A percentile compares a stretch with the other conserved stretches of the same genome.
phyloP scores from a whole-genome alignment of 148 eudicot species.

The Diospyros lotus region DNA sequence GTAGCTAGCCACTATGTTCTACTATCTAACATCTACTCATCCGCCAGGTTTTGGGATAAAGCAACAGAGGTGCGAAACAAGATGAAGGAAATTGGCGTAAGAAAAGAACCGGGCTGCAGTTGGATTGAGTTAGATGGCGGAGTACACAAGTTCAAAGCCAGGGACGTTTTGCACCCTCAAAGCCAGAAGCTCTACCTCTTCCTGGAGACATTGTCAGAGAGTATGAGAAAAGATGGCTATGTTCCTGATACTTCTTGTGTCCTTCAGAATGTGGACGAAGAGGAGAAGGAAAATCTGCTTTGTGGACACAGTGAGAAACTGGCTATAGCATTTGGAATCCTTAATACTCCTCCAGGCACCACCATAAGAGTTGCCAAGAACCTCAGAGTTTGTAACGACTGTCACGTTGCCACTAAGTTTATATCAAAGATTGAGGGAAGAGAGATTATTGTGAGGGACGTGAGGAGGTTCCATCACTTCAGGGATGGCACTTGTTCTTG shows the following conservation, averaged over 20 bases:
- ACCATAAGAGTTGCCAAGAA: slow-evolving; percentile 60
- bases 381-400: slow-evolving; percentile 60
- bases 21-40: slow-evolving; percentile 69
- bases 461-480: slow-evolving; percentile 60
- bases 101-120: slow-evolving; percentile 84
- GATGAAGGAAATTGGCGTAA: slow-evolving; percentile 66
- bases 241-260: slow-evolving; percentile 70
- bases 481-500: slow-evolving; percentile 55
- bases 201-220: slow-evolving; percentile 34
- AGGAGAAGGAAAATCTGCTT: slow-evolving; percentile 46
- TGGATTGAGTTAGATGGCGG: slow-evolving; percentile 71
- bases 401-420: slow-evolving; percentile 55
- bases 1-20: slow-evolving; percentile 73
- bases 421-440: slow-evolving; percentile 48
- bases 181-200: slow-evolving; percentile 36
- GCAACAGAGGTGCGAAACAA: slow-evolving; percentile 50
- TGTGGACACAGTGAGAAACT: slow-evolving; percentile 60
- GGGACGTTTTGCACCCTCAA: slow-evolving; percentile 64
- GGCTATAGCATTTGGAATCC: slow-evolving; percentile 55
- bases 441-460: slow-evolving; percentile 55
- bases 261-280: slow-evolving; percentile 50
- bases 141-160: slow-evolving; percentile 65
- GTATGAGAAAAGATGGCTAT: slow-evolving; percentile 61
- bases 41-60: slow-evolving; percentile 68
- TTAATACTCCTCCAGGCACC: slow-evolving; percentile 50